A percentile compares a stretch with the other conserved stretches of the same genome.
These are phyloP conservation scores for Yarrowia osloensis DNA, from an alignment of 805 yeast genomes.

Conservation along the genomic window DNA sequence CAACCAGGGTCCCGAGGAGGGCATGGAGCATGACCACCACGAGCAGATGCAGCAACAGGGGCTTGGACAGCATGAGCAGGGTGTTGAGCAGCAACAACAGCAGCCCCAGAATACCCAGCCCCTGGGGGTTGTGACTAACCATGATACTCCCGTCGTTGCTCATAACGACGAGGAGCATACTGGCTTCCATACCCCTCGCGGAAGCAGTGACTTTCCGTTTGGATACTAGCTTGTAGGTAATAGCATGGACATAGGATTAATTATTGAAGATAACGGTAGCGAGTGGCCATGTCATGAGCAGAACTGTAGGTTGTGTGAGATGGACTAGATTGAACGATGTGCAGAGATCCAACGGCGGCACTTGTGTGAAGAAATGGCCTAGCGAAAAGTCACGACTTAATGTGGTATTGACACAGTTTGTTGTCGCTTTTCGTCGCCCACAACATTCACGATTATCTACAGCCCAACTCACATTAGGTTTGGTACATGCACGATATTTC, in stretches of 20 bases:
- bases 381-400: too few relatives aligned
- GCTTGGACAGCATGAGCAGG: constrained; percentile 11
- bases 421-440: too few relatives aligned
- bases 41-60: constrained; percentile 1
- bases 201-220: constrained; percentile 26
- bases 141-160: constrained; percentile 9
- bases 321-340: too few relatives aligned
- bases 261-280: neutral
- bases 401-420: too few relatives aligned
- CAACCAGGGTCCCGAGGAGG: constrained; percentile 11
- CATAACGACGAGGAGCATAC: constrained; percentile 27
- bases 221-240: constrained; percentile 29
- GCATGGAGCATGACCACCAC: constrained; percentile 11
- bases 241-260: constrained; percentile 22
- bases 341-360: too few relatives aligned
- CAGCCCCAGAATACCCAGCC: neutral
- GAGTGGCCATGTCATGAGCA: too few relatives aligned
- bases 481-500: neutral
- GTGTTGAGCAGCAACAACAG: neutral
- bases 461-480: neutral
- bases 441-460: too few relatives aligned
- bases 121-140: constrained; percentile 10
- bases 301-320: too few relatives aligned
- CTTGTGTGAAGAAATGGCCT: too few relatives aligned
- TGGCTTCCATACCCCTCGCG: constrained; percentile 28